Conservation (phyloP, 176 grass and related monocot genomes). For the Elymus sibiricus region DNA sequence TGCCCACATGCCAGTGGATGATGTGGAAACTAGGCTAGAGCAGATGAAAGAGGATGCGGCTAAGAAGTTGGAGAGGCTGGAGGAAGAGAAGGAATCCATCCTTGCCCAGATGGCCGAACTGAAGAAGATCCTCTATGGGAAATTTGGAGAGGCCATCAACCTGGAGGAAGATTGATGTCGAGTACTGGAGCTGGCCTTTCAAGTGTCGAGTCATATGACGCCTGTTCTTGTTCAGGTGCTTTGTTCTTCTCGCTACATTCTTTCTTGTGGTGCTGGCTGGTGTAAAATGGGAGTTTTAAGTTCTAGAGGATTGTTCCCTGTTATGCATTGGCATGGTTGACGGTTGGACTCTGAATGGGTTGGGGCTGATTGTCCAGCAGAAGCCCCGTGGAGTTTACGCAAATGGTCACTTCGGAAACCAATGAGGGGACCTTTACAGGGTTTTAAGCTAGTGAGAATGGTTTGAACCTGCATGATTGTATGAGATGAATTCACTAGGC, state of each 20-base stretch:
- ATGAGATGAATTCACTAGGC: neutral
- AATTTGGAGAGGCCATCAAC: slow-evolving; percentile 97
- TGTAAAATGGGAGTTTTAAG: neutral
- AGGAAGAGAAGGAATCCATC: slow-evolving; percentile 83
- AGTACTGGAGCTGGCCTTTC: neutral
- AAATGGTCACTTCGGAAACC: neutral
- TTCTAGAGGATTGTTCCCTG: neutral
- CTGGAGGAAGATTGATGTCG: slow-evolving; percentile 79
- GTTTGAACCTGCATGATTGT: neutral
- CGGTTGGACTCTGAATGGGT: too few relatives aligned
- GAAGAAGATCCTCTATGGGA: slow-evolving; percentile 91
- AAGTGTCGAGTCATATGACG: neutral
- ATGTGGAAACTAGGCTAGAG: slow-evolving; percentile 79
- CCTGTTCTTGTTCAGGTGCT: neutral
- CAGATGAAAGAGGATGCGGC: slow-evolving; percentile 92
- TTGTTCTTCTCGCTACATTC: neutral
- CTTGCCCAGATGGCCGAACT: slow-evolving; percentile 79
- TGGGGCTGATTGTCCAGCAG: neutral
- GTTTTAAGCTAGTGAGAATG: neutral
- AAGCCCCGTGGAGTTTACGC: too few relatives aligned
- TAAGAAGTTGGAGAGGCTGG: slow-evolving; percentile 65
- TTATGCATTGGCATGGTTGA: neutral
- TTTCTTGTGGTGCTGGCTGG: neutral
- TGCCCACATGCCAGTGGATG: slow-evolving; percentile 77
- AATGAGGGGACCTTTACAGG: neutral